These are phyloP conservation scores for Xylaria sp. DNA, from an alignment of 2,329 filamentous ascomycete genomes.

Conservation along the genomic window DNA sequence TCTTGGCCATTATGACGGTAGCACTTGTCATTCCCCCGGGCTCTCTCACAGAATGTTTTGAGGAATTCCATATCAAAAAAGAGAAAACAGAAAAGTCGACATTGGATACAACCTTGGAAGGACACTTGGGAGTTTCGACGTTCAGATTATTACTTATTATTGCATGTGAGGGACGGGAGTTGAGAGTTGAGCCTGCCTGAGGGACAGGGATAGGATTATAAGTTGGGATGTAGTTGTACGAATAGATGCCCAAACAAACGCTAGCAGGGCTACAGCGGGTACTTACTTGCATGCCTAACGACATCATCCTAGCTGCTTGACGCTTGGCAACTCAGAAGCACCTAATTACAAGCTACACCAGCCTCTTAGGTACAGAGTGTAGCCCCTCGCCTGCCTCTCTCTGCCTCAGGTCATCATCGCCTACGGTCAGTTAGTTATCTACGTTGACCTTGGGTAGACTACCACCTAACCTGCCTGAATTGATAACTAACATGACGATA, in stretches of 20 bases:
- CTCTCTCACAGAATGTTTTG: neutral
- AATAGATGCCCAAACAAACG: constrained; percentile 11
- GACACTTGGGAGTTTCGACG: neutral
- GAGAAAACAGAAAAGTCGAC: neutral
- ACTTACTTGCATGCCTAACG: no score
- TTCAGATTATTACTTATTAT: neutral
- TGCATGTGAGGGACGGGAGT: neutral
- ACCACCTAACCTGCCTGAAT: no score
- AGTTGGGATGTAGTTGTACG: neutral
- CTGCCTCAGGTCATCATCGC: neutral
- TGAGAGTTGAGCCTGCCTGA: neutral
- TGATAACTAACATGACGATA: constrained; percentile 35
- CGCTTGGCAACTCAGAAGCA: neutral
- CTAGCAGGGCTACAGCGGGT: neutral
- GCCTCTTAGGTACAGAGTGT: no score
- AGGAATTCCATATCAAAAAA: neutral
- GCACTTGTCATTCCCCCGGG: neutral
- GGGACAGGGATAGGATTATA: neutral
- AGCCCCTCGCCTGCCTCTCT: neutral
- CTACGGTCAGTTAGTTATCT: neutral
- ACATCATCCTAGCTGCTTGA: neutral
- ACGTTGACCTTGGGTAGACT: neutral
- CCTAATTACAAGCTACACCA: no score
- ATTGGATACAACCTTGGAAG: no score
- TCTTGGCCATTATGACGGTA: constrained; percentile 5